phyloP scores from a whole-genome alignment of 305 asterid species.

The Caryopteris hybrid region DNA sequence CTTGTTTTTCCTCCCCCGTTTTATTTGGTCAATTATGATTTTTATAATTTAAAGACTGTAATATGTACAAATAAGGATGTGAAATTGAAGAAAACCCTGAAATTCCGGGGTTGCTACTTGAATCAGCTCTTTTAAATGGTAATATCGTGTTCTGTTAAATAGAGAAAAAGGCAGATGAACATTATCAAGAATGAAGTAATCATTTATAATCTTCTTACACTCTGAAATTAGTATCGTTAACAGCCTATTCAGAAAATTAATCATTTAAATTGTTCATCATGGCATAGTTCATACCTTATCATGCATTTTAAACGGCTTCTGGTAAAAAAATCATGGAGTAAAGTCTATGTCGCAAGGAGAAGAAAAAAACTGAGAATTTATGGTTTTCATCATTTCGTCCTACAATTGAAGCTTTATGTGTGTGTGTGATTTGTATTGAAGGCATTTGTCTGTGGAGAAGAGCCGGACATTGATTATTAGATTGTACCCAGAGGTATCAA shows the following conservation, averaged over 20 bases:
- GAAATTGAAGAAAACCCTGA: not conserved
- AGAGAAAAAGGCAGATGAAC: not conserved
- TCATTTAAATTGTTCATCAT: not conserved
- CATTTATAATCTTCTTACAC: not conserved
- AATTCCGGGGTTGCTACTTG: not conserved
- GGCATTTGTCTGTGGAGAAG: constrained; percentile 78
- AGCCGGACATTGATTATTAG: constrained; percentile 49
- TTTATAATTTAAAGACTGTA: not conserved
- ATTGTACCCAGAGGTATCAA: constrained; percentile 60
- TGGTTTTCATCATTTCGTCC: not conserved
- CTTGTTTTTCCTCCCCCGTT: not conserved
- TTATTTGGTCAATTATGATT: not conserved
- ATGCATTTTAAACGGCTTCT: not conserved
- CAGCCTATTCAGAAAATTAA: not conserved
- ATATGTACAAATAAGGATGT: too few relatives aligned
- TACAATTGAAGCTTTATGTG: not conserved
- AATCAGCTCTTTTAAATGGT: not conserved
- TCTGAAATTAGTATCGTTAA: not conserved
- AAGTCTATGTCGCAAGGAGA: not conserved
- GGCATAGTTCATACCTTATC: not conserved
- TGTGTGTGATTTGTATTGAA: constrained; percentile 19
- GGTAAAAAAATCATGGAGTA: not conserved
- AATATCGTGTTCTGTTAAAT: not conserved
- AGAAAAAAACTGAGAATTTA: not conserved
- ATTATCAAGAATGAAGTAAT: not conserved